A percentile compares a stretch with the other conserved stretches of the same genome.
Conservation (phyloP, 805 yeast species). For the Candida pini region DNA sequence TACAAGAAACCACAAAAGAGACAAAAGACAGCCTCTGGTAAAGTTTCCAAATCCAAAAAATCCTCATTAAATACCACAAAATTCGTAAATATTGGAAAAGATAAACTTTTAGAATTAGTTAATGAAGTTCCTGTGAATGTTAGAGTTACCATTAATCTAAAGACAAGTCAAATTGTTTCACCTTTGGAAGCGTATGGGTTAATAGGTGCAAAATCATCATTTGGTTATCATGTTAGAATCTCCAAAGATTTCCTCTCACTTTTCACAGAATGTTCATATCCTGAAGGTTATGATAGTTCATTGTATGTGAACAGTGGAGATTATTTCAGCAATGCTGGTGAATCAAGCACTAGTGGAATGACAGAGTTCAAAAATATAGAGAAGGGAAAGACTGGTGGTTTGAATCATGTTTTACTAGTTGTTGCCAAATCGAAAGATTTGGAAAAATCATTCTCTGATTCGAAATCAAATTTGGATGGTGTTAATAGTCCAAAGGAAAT, state of each 20-base stretch:
- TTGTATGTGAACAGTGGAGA: slow-evolving; percentile 65
- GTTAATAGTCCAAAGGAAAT: slow-evolving; percentile 52
- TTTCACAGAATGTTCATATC: slow-evolving; percentile 63
- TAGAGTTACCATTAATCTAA: slow-evolving; percentile 73
- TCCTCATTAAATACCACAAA: slow-evolving; percentile 56
- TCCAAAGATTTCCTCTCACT: slow-evolving; percentile 55
- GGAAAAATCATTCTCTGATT: slow-evolving; percentile 48
- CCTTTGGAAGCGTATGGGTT: slow-evolving; percentile 66
- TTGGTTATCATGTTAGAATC: slow-evolving; percentile 71
- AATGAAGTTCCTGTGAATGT: slow-evolving; percentile 71
- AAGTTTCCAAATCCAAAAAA: slow-evolving; percentile 40
- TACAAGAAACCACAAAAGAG: slow-evolving; percentile 35
- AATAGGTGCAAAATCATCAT: slow-evolving; percentile 53
- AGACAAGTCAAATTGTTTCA: slow-evolving; percentile 57
- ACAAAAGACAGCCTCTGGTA: slow-evolving; percentile 31
- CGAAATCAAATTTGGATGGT: slow-evolving; percentile 41
- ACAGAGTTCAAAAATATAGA: slow-evolving; percentile 1
- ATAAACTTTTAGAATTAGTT: slow-evolving; percentile 50
- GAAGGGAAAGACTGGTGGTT: slow-evolving; percentile 11
- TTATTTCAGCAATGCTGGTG: slow-evolving; percentile 36
- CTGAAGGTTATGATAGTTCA: slow-evolving; percentile 66
- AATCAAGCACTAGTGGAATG: not conserved
- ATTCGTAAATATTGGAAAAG: slow-evolving; percentile 71
- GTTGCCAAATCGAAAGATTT: slow-evolving; percentile 61
- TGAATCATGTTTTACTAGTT: slow-evolving; percentile 41